Conservation (phyloP, 148 eudicot species). For the Suaeda aralocaspica region DNA sequence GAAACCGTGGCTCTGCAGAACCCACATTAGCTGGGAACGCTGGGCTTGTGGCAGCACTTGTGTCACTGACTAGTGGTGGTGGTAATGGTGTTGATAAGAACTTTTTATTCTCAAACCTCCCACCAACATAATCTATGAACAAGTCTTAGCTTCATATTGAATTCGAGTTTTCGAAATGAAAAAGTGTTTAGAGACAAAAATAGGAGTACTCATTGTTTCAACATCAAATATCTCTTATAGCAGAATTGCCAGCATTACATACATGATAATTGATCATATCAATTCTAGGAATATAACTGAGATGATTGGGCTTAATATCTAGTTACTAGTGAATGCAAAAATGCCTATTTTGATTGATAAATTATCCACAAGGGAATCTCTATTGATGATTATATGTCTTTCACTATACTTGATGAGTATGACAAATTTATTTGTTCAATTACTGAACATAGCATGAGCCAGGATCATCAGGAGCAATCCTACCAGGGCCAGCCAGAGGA, state of each 20-base stretch:
- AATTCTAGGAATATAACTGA: neutral
- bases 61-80: slow-evolving; percentile 47
- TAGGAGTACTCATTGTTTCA: neutral
- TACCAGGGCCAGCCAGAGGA: slow-evolving; percentile 55
- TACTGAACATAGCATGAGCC: slow-evolving; percentile 65
- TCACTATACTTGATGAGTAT: neutral
- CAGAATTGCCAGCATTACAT: neutral
- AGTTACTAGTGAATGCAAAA: neutral
- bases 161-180: too few relatives aligned
- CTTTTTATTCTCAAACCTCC: slow-evolving; percentile 60
- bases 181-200: neutral
- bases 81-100: slow-evolving; percentile 54
- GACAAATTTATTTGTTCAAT: neutral
- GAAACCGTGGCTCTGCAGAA: slow-evolving; percentile 47
- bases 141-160: too few relatives aligned
- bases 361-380: neutral
- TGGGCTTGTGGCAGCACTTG: slow-evolving; percentile 71
- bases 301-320: slow-evolving; percentile 2
- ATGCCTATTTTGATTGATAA: neutral
- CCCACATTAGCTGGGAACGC: slow-evolving; percentile 83
- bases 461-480: slow-evolving; percentile 54
- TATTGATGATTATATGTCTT: neutral
- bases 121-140: too few relatives aligned
- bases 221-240: neutral
- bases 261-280: neutral